Evolutionary conservation across 768 basidiomycete genomes (phyloP), one percentile per base, ranked within the genome.

Genomic region (Sarcodon sp.): DNA sequence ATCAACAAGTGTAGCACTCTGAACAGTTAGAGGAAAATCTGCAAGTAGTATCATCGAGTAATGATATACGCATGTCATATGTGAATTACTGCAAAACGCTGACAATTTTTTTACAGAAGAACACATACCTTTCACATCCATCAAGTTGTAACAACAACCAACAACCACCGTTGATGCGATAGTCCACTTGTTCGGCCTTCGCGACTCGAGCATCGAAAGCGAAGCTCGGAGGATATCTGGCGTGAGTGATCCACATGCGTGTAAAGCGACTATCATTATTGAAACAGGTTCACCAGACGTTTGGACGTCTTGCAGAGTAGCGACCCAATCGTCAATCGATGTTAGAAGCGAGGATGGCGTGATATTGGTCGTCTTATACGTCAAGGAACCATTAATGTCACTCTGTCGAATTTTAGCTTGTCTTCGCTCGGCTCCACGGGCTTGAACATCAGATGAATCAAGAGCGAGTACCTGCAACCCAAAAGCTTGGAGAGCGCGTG

Each of bases 121-220:
- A 27, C 41, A 60, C 64, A 6, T 43, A 76, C 81, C 80, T 56
- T 67, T 59, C 9, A 70, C 62, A 32, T 66, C 62, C 65, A 87
- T 72, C 52, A 84, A 67, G 57, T 87, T 87, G 60, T 87, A 88
- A 60, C 86, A 88, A 51, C 86, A 88, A 3, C 86, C 84, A 12
- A 87, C 83, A 7, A 78, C 69, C 38, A 83, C 70, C 0, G 75
- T 66, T 2, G 68, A 77, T 12, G 68, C 65, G 4, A 77, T 69
- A 38, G 54, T 61, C 83, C 83, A 85, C 12, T 12, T 6, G 12
- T 32, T 13, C 13, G 15, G 13, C 4, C 7, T 7, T 1, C 13
- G 6, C 6, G 10, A 13, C 39, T 46, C 33, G 7, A 47, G 41
- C 16, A 46, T 41, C 3, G 49, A 33, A 15, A 55, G n/a, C 33